Evolutionary conservation across 202 grass and related monocot species (phyloP).

Genomic region (Dendrocalamus latiflorus): DNA sequence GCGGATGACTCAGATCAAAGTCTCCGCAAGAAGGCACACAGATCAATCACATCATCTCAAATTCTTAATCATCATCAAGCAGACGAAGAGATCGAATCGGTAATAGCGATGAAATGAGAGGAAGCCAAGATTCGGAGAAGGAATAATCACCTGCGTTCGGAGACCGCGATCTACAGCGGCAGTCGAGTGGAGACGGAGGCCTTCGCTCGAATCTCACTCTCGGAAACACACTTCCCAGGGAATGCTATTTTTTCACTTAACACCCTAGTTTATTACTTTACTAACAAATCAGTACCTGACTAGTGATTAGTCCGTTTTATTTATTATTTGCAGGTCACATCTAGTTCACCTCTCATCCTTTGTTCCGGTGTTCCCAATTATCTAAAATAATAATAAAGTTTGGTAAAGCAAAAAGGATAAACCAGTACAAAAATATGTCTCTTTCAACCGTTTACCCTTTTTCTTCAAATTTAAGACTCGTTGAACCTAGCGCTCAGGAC

Average conservation of each 20-base stretch:
- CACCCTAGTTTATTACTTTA: too few relatives aligned
- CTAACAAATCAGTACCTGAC: too few relatives aligned
- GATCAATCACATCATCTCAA: not conserved
- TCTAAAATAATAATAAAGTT: too few relatives aligned
- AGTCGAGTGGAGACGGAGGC: too few relatives aligned
- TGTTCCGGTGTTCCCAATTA: too few relatives aligned
- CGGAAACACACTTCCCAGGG: too few relatives aligned
- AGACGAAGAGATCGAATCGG: not conserved
- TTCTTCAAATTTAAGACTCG: not conserved
- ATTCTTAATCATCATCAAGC: not conserved
- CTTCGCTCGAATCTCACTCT: too few relatives aligned
- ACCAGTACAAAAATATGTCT: not conserved
- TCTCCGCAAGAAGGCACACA: not conserved
- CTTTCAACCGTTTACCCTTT: not conserved
- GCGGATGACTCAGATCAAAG: not conserved
- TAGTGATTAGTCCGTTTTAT: too few relatives aligned
- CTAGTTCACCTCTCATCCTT: too few relatives aligned
- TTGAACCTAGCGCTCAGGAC: too few relatives aligned
- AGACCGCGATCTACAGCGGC: not conserved
- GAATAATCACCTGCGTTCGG: not conserved
- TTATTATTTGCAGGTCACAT: too few relatives aligned
- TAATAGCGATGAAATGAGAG: not conserved
- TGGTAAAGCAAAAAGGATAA: not conserved
- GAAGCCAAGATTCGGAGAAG: not conserved
- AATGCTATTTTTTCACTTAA: too few relatives aligned